Percentiles rank a stretch among this genome's conserved stretches.
phyloP scores from a whole-genome alignment of 2,329 filamentous ascomycete genomes.

The Colletotrichum siamense region DNA sequence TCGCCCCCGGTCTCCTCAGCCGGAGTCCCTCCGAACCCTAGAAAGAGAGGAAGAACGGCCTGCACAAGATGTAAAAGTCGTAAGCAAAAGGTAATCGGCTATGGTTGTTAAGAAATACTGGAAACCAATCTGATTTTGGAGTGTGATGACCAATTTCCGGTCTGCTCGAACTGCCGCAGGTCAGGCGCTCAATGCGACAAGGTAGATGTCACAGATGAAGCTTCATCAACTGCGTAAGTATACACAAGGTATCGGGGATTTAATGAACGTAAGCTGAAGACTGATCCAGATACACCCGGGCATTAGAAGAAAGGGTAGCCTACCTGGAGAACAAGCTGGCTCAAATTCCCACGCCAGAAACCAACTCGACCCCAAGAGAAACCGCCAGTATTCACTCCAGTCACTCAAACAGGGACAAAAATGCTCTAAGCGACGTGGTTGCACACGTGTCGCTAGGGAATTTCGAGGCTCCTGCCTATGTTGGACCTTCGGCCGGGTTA shows the following conservation, averaged over 20 bases:
- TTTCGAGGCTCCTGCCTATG: constrained; percentile 51
- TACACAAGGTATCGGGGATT: not conserved
- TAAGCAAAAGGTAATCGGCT: constrained; percentile 43
- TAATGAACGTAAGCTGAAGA: not conserved
- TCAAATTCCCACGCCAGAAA: constrained; percentile 5
- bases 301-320: constrained; percentile 44
- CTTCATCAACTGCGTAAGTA: constrained; percentile 11
- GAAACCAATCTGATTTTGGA: constrained; percentile 20
- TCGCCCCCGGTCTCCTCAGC: not conserved
- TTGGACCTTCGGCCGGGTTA: constrained; percentile 47
- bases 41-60: constrained; percentile 48
- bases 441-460: constrained; percentile 51
- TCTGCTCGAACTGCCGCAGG: constrained; percentile 49
- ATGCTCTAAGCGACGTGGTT: constrained; percentile 46
- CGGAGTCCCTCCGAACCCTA: constrained; percentile 35
- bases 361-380: not conserved
- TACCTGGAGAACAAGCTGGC: constrained; percentile 40
- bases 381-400: not conserved
- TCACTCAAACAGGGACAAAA: constrained; percentile 20
- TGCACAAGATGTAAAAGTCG: constrained; percentile 50
- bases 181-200: constrained; percentile 48
- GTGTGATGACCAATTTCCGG: constrained; percentile 50
- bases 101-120: not conserved
- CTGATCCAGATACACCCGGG: constrained; percentile 41
- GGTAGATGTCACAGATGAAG: constrained; percentile 38